phyloP scores from a whole-genome alignment of 2,329 filamentous ascomycete species.

The Paracamarosporium sp. region DNA sequence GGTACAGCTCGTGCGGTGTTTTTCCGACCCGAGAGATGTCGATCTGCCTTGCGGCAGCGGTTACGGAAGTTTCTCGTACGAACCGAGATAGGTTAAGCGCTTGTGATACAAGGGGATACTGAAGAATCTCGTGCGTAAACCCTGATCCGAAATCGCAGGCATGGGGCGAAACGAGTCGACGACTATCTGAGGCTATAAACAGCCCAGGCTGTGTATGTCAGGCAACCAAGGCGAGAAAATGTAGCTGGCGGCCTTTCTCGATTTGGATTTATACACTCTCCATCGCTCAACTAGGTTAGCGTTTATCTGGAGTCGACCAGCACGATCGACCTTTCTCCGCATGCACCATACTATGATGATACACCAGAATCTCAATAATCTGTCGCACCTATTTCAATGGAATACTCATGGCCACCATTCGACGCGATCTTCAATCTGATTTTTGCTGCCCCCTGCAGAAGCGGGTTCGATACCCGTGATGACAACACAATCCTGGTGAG shows the following conservation, averaged over 20 bases:
- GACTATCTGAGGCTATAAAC: background rate
- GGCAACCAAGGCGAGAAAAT: too few relatives aligned
- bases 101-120: background rate
- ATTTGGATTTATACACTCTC: too few relatives aligned
- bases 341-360: background rate
- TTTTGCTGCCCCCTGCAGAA: background rate
- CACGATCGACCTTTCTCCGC: slow-evolving; percentile 1
- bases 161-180: background rate
- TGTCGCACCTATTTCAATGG: background rate
- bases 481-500: too few relatives aligned
- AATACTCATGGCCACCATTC: background rate
- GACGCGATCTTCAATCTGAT: background rate
- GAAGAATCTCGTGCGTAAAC: background rate
- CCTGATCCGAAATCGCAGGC: slow-evolving; percentile 1
- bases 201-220: background rate
- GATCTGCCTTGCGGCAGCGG: background rate
- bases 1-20: slow-evolving; percentile 1
- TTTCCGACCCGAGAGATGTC: slow-evolving; percentile 1
- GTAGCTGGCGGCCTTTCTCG: background rate
- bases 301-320: too few relatives aligned
- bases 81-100: background rate
- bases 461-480: too few relatives aligned
- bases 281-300: background rate
- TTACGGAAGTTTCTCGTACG: slow-evolving; percentile 1
- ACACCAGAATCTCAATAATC: background rate